A percentile compares a stretch with the other conserved stretches of the same genome.
Conservation (phyloP, 805 yeast genomes). For the Wickerhamomyces bovis region DNA sequence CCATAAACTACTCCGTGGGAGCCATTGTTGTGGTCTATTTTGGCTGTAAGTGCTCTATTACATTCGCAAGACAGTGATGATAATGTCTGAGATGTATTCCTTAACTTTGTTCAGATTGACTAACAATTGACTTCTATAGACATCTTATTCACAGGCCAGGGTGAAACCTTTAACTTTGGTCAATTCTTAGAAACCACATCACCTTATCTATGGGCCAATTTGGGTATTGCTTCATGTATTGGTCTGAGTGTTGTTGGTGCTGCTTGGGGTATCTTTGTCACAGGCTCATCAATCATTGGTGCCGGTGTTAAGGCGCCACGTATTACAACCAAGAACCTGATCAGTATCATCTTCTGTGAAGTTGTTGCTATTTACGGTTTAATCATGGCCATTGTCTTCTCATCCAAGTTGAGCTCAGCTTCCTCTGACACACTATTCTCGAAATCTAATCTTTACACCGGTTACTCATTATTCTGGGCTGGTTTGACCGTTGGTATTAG, state of each 20-base stretch:
- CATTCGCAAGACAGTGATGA: background rate
- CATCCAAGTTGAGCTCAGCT: conserved; percentile 77
- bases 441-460: conserved; percentile 87
- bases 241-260: conserved; percentile 96
- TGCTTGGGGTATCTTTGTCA: conserved; percentile 97
- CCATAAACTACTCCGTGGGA: conserved; percentile 14
- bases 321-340: conserved; percentile 93
- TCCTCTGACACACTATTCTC: conserved; percentile 56
- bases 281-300: conserved; percentile 91
- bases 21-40: conserved; percentile 17
- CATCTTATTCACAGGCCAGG: conserved; percentile 79
- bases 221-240: conserved; percentile 87
- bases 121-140: conserved; percentile 11
- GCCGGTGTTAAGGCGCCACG: conserved; percentile 98
- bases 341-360: conserved; percentile 96
- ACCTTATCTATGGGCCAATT: conserved; percentile 94
- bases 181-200: conserved; percentile 77
- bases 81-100: background rate
- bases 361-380: conserved; percentile 98
- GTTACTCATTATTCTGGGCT: conserved; percentile 96
- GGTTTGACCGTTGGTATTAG: conserved; percentile 93
- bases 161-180: conserved; percentile 89
- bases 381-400: conserved; percentile 95
- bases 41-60: conserved; percentile 19
- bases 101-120: background rate